These are phyloP conservation scores for Pouteria campechiana DNA, from an alignment of 179 eudicot genomes.

Conservation along the genomic window DNA sequence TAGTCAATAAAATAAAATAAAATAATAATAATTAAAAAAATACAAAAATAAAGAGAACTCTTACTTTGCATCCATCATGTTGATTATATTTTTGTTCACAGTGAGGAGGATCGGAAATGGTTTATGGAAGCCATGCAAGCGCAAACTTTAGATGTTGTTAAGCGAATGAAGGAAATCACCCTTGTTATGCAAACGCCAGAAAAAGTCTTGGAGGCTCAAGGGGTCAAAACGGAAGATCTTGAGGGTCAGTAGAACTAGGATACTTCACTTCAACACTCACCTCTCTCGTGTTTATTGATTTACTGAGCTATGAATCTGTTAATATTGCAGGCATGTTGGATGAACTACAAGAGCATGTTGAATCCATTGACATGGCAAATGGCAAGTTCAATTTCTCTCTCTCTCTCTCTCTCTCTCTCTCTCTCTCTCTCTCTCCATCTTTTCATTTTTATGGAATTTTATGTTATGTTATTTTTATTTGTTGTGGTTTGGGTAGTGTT, in stretches of 20 bases:
- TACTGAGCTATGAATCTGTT: background rate
- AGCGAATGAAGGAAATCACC: conserved; percentile 91
- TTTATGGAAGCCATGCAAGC: conserved; percentile 99
- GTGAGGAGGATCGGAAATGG: conserved; percentile 92
- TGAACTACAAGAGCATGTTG: conserved; percentile 97
- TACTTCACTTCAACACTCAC: background rate
- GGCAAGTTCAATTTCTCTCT: conserved; percentile 28
- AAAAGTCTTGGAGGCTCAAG: conserved; percentile 73
- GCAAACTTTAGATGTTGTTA: conserved; percentile 73
- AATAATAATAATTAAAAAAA: too few relatives aligned
- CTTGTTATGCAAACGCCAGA: conserved; percentile 92
- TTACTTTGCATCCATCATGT: background rate
- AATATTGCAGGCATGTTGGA: conserved; percentile 61
- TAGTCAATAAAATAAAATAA: too few relatives aligned
- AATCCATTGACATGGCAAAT: conserved; percentile 93
- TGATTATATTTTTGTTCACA: conserved; percentile 5
- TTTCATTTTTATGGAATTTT: background rate
- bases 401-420: background rate
- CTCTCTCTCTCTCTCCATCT: background rate
- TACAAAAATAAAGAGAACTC: too few relatives aligned
- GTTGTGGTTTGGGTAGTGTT: too few relatives aligned
- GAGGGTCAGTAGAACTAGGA: conserved; percentile 36
- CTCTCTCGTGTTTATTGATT: background rate
- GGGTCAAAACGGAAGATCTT: conserved; percentile 67
- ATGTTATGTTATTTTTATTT: background rate